phyloP scores from a whole-genome alignment of 345 rosid species.

The Angophora floribunda region DNA sequence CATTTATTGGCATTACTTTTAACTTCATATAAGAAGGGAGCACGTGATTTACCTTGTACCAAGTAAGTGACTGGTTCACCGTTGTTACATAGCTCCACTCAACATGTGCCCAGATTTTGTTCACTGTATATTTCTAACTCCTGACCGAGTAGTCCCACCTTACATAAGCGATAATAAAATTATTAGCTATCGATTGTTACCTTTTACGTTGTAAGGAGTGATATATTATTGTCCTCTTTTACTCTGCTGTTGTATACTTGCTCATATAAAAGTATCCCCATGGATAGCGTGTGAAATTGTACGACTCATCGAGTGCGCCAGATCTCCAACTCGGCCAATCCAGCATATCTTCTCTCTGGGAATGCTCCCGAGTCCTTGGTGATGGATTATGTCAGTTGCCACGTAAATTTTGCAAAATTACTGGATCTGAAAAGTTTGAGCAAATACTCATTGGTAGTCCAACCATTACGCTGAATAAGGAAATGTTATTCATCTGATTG shows the following conservation, averaged over 20 bases:
- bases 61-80: conserved; percentile 37
- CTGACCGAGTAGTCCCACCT: conserved; percentile 75
- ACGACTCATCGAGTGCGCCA: conserved; percentile 10
- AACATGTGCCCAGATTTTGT: conserved; percentile 17
- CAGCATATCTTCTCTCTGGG: conserved; percentile 48
- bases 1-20: neutral
- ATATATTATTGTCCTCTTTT: neutral
- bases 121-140: conserved; percentile 28
- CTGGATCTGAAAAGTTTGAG: neutral
- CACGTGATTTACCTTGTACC: conserved; percentile 67
- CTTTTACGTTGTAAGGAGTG: neutral
- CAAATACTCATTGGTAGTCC: conserved; percentile 63
- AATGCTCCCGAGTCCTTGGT: conserved; percentile 73
- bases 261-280: conserved; percentile 43
- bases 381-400: neutral
- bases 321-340: conserved; percentile 36
- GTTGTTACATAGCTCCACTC: conserved; percentile 38
- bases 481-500: conserved; percentile 49
- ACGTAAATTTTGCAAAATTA: neutral
- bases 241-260: neutral
- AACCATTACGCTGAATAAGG: conserved; percentile 77
- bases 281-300: conserved; percentile 30
- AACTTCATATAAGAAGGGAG: neutral
- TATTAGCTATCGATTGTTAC: neutral
- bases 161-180: neutral